phyloP scores from a whole-genome alignment of 208 protist species.

The Crithidia mellificae region DNA sequence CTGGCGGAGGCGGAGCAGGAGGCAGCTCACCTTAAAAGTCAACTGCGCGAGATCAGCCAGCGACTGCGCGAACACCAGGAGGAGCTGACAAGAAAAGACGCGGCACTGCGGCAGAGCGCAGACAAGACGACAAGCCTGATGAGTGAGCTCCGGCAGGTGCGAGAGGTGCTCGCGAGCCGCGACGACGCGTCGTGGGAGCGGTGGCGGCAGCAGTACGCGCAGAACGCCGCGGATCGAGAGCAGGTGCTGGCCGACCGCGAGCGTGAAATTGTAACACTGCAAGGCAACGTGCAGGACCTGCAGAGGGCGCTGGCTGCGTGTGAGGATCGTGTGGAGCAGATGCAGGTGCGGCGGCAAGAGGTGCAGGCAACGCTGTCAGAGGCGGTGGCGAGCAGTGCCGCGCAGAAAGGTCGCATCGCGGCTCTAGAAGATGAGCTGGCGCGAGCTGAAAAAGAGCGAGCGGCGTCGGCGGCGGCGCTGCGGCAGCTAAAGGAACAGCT shows the following conservation, averaged over 20 bases:
- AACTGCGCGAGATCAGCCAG: conserved; percentile 1
- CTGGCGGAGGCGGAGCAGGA: conserved; percentile 26
- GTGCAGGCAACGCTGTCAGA: conserved; percentile 23
- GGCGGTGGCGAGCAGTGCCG: conserved; percentile 14
- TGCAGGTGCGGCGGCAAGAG: conserved; percentile 11
- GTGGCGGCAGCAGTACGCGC: conserved; percentile 29
- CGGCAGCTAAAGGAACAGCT: background rate
- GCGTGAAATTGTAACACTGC: conserved; percentile 6
- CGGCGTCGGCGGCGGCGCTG: conserved; percentile 13
- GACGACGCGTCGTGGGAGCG: conserved; percentile 16
- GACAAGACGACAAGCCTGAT: conserved; percentile 4
- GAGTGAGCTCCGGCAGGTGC: conserved; percentile 9
- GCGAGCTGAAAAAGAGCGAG: conserved; percentile 17
- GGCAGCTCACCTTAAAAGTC: background rate
- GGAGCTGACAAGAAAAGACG: conserved; percentile 9
- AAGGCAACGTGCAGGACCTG: conserved; percentile 8
- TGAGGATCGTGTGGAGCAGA: conserved; percentile 7
- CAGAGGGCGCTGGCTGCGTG: background rate
- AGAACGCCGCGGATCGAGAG: conserved; percentile 21
- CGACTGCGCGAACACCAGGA: conserved; percentile 3
- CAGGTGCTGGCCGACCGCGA: conserved; percentile 15
- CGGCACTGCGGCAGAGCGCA: conserved; percentile 10
- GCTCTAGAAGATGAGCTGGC: conserved; percentile 37
- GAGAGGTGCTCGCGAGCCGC: background rate
- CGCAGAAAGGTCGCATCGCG: conserved; percentile 18